Evolutionary conservation across 495 filamentous ascomycete species (phyloP), one percentile per base, ranked within the genome.

Genomic region (Aspergillus hancockii): DNA sequence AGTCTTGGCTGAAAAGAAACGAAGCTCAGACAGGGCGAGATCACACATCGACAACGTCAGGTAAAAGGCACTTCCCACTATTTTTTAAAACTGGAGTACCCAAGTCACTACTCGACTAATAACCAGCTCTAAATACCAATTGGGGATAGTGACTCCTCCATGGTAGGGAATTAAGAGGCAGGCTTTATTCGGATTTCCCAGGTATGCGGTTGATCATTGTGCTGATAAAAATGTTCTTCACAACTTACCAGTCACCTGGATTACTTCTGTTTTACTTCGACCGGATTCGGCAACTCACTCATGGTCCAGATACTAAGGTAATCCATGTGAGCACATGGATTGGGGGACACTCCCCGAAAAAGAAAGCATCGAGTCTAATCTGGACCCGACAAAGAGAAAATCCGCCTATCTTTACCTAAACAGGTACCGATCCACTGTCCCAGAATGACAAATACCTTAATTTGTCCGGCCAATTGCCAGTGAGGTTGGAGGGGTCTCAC

Each of bases 371-470:
- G 55, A 38, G 47, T n/a, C 51, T 19, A 58, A 41, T 36, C 30
- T 32, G 28, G 16, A 47, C 49, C 19, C 21, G 55, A 22, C 6
- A 10, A 30, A 40, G 38, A 28, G 30, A 25, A 25, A 19, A 36
- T 43, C 63, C 65, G 68, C 61, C 56, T 61, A 76, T 75, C 74
- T 59, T 65, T 72, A 12, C 67, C 71, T 32, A 28, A 66, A 66
- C 4, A 14, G 47, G 60, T 19, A 13, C 30, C 30, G 63, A 57
- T 38, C 23, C 54, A 36, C 60, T n/a, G 45, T 46, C 45, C 38
- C 47, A 67, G 54, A 72, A 71, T 76, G 71, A 75, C 74, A 76
- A 76, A 76, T 76, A 76, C 65, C 60, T 68, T 65, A 63, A 47
- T 55, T 63, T 55, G 43, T 49, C 62, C 43, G 31, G 58, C 67